Conservation (phyloP, 495 filamentous ascomycete genomes). For the Patellaria atrata region DNA sequence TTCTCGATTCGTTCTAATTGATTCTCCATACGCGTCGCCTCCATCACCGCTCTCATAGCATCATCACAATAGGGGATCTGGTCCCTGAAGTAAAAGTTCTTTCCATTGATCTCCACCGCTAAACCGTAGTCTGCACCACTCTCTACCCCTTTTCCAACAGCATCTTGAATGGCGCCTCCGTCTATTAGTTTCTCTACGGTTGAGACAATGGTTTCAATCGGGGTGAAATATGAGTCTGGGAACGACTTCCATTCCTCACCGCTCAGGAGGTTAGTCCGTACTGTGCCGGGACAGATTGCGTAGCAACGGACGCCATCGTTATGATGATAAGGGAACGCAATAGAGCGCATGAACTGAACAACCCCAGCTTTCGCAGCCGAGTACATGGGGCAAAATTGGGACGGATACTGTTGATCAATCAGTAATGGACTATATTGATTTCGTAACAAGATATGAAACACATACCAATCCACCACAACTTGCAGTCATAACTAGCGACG, state of each 20-base stretch:
- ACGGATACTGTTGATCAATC: constrained; percentile 6
- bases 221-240: constrained; percentile 19
- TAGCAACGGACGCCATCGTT: constrained; percentile 20
- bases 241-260: constrained; percentile 18
- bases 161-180: constrained; percentile 13
- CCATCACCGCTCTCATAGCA: constrained; percentile 21
- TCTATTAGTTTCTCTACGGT: constrained; percentile 21
- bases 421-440: too few relatives aligned
- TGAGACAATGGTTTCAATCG: constrained; percentile 20
- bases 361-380: constrained; percentile 20
- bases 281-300: constrained; percentile 21
- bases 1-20: constrained; percentile 16
- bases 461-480: constrained; percentile 24
- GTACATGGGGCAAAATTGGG: constrained; percentile 17
- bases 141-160: constrained; percentile 7
- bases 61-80: constrained; percentile 17
- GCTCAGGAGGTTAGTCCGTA: constrained; percentile 22
- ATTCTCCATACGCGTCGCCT: constrained; percentile 18
- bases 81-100: constrained; percentile 19
- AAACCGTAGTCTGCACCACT: constrained; percentile 12
- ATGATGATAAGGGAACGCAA: constrained; percentile 12
- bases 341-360: constrained; percentile 19
- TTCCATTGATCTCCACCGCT: constrained; percentile 21
- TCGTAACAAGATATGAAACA: not conserved
- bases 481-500: constrained; percentile 21